Conservation (phyloP, 352 stramenopile genomes). For the Achlya hypogyna region DNA sequence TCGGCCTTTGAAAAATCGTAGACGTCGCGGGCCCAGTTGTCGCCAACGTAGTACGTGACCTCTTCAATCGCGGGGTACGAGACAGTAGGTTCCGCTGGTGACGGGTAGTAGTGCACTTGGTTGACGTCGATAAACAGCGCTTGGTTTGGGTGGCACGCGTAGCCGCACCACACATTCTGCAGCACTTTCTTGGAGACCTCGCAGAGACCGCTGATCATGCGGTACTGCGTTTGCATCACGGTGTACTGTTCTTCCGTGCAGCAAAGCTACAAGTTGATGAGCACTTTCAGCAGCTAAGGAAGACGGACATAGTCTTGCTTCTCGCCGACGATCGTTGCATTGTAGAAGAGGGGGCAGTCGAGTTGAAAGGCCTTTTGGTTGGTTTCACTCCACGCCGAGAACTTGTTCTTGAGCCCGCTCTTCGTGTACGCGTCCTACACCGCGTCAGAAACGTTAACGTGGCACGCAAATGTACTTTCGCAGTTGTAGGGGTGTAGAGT, state of each 20-base stretch:
- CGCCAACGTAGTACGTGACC: constrained; percentile 55
- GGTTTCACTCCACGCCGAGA: constrained; percentile 46
- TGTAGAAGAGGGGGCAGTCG: constrained; percentile 64
- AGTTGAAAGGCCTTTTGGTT: constrained; percentile 57
- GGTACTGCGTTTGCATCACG: constrained; percentile 44
- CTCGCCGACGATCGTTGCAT: constrained; percentile 39
- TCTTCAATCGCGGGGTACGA: constrained; percentile 57
- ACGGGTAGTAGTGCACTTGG: constrained; percentile 47
- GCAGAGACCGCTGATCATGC: constrained; percentile 48
- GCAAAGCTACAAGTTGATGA: constrained; percentile 28
- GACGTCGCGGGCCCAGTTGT: constrained; percentile 54
- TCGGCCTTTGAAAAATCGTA: constrained; percentile 65
- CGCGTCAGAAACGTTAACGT: not conserved
- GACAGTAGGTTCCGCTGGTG: not conserved
- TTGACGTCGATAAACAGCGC: constrained; percentile 62
- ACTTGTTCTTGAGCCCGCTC: constrained; percentile 57
- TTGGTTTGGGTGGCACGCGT: constrained; percentile 70
- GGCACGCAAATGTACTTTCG: constrained; percentile 18
- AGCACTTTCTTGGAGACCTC: constrained; percentile 64
- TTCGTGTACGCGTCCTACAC: constrained; percentile 30
- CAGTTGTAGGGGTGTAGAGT: constrained; percentile 57
- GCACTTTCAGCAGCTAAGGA: not conserved
- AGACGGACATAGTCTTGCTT: constrained; percentile 27
- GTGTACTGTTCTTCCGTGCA: constrained; percentile 73
- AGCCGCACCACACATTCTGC: constrained; percentile 73